Percentiles rank a stretch among this genome's conserved stretches.
These are phyloP conservation scores for Nowakowskiella sp. DNA, from an alignment of 192 early-diverging fungal species.

Conservation along the genomic window DNA sequence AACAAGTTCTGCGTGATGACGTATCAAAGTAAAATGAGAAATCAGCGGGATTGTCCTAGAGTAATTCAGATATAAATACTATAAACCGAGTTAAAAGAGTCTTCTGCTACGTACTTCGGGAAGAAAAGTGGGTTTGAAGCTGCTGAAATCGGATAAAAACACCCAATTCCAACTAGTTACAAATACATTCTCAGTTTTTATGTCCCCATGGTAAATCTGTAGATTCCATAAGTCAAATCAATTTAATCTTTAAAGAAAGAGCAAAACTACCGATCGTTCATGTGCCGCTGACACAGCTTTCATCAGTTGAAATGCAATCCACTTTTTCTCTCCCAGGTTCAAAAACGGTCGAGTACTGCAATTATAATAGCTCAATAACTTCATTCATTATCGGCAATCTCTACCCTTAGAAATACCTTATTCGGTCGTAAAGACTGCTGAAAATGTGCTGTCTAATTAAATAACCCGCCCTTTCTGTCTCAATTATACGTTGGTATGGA, in stretches of 20 bases:
- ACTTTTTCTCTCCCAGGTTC: constrained; percentile 76
- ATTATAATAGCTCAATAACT: background rate
- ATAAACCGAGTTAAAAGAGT: background rate
- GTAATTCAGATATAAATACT: constrained; percentile 5
- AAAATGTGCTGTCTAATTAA: constrained; percentile 81
- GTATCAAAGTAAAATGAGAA: constrained; percentile 97
- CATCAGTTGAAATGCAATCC: constrained; percentile 89
- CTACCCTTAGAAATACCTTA: constrained; percentile 44
- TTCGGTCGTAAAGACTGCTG: constrained; percentile 92
- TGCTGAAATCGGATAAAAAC: constrained; percentile 81
- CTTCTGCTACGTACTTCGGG: constrained; percentile 56
- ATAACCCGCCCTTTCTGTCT: constrained; percentile 87
- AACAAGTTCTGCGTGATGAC: constrained; percentile 79
- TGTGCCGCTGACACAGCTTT: constrained; percentile 74
- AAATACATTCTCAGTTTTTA: constrained; percentile 91
- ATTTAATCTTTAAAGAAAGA: background rate
- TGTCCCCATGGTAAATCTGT: constrained; percentile 90
- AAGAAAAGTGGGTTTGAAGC: constrained; percentile 84
- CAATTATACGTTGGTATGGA: constrained; percentile 67
- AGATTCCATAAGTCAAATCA: constrained; percentile 5
- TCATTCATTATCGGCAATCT: constrained; percentile 3
- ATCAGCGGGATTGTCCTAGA: constrained; percentile 87
- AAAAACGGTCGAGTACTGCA: constrained; percentile 88
- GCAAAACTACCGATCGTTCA: constrained; percentile 33
- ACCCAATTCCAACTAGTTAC: constrained; percentile 96